phyloP scores from a whole-genome alignment of 768 basidiomycete species.

The Mycena belliarum region DNA sequence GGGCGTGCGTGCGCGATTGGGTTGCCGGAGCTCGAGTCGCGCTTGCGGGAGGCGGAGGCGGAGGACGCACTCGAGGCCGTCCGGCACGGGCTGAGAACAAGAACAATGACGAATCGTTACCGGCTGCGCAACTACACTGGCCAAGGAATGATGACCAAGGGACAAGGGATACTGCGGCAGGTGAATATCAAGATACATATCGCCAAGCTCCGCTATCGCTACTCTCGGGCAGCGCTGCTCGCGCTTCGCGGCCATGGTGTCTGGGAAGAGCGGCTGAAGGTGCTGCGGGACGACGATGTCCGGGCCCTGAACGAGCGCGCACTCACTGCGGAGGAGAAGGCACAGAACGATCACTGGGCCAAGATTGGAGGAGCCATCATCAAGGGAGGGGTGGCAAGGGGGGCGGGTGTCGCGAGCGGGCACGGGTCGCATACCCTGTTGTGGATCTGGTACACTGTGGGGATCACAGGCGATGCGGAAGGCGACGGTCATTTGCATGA shows the following conservation, averaged over 20 bases:
- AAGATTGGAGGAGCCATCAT: not conserved
- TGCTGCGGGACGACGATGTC: not conserved
- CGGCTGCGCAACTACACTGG: not conserved
- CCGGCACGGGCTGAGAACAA: not conserved
- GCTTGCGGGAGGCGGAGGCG: not conserved
- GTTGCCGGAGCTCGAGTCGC: not conserved
- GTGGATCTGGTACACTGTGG: constrained; percentile 4
- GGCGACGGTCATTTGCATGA: not conserved
- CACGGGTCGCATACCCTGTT: not conserved
- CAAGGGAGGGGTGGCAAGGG: no score
- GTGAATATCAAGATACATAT: not conserved
- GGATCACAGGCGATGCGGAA: no score
- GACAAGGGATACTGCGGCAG: not conserved
- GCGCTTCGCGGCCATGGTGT: not conserved
- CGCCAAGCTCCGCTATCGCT: not conserved
- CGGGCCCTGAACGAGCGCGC: not conserved
- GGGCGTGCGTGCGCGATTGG: not conserved
- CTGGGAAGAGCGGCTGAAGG: not conserved
- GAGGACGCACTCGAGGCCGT: not conserved
- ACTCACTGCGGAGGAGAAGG: not conserved
- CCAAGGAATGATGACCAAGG: not conserved
- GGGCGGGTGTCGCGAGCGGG: no score
- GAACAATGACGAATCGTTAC: not conserved
- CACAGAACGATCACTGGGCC: not conserved
- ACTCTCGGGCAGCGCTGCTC: not conserved